Evolutionary conservation across 2,329 filamentous ascomycete genomes (phyloP).

Genomic region (Biscogniauxia mediterranea): DNA sequence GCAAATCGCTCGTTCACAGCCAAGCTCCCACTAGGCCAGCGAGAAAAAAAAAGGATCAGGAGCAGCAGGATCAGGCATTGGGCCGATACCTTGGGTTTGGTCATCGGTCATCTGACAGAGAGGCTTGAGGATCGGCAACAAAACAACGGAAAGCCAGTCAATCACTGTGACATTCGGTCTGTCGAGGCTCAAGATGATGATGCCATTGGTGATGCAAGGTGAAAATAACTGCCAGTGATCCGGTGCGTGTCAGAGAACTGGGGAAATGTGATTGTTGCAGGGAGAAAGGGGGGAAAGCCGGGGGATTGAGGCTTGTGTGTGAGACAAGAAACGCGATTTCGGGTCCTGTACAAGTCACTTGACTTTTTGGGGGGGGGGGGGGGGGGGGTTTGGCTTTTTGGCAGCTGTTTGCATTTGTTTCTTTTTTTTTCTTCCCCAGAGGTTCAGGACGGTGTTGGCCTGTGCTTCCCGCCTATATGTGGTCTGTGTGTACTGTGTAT

Average conservation of each 20-base stretch:
- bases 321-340: conserved; percentile 2
- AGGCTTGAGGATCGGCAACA: conserved; percentile 14
- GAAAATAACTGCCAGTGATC: conserved; percentile 1
- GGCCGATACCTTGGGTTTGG: conserved; percentile 9
- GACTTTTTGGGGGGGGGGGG: too few relatives aligned
- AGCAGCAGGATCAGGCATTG: conserved; percentile 15
- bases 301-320: neutral
- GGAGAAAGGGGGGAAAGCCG: neutral
- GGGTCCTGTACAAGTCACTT: conserved; percentile 18
- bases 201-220: conserved; percentile 15
- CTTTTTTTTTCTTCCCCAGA: neutral
- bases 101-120: conserved; percentile 4
- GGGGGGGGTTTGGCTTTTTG: neutral
- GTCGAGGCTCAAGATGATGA: conserved; percentile 11
- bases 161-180: conserved; percentile 9
- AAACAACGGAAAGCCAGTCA: conserved; percentile 7
- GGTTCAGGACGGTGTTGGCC: neutral
- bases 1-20: conserved; percentile 11
- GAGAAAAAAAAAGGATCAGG: neutral
- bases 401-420: neutral
- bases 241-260: conserved; percentile 4
- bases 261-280: neutral
- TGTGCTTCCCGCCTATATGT: neutral
- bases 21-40: conserved; percentile 18
- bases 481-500: neutral